phyloP scores from a whole-genome alignment of 2,329 filamentous ascomycete species.

The Verticillium longisporum region DNA sequence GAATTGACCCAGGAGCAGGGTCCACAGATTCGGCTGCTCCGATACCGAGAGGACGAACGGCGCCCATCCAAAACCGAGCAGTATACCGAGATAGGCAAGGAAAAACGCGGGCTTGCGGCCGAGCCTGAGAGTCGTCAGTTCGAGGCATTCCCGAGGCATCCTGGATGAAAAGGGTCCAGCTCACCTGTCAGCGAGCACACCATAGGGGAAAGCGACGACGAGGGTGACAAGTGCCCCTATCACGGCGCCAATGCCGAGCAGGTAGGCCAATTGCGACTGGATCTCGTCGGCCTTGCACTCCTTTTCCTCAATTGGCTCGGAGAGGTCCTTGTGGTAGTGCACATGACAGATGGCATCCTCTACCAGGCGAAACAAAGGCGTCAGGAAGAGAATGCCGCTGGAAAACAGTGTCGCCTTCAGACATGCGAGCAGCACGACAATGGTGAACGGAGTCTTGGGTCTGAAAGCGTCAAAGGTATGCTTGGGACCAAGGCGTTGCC shows the following conservation, averaged over 20 bases:
- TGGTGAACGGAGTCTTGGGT: slow-evolving; percentile 17
- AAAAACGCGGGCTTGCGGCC: slow-evolving; percentile 34
- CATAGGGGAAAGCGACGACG: slow-evolving; percentile 34
- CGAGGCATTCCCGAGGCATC: too few species aligned
- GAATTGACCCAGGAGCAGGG: slow-evolving; percentile 32
- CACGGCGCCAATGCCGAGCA: slow-evolving; percentile 28
- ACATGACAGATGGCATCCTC: slow-evolving; percentile 32
- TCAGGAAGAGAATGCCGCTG: slow-evolving; percentile 26
- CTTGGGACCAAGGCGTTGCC: neutral
- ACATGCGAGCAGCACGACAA: slow-evolving; percentile 24
- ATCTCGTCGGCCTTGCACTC: slow-evolving; percentile 34
- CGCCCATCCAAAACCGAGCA: slow-evolving; percentile 23
- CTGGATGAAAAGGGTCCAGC: neutral
- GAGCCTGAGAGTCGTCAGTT: slow-evolving; percentile 15
- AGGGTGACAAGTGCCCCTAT: slow-evolving; percentile 27
- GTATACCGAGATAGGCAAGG: slow-evolving; percentile 26
- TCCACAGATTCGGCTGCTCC: slow-evolving; percentile 24
- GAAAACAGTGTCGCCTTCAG: slow-evolving; percentile 28
- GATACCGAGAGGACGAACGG: slow-evolving; percentile 24
- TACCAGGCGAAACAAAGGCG: slow-evolving; percentile 31
- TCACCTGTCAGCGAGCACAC: slow-evolving; percentile 32
- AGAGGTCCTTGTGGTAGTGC: slow-evolving; percentile 24
- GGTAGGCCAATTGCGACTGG: slow-evolving; percentile 29
- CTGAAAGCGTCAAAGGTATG: neutral
- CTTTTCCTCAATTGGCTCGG: slow-evolving; percentile 30